Evolutionary conservation across 2,329 filamentous ascomycete species (phyloP), one percentile per base, ranked within the genome.

Genomic region (Fusarium armeniacum): DNA sequence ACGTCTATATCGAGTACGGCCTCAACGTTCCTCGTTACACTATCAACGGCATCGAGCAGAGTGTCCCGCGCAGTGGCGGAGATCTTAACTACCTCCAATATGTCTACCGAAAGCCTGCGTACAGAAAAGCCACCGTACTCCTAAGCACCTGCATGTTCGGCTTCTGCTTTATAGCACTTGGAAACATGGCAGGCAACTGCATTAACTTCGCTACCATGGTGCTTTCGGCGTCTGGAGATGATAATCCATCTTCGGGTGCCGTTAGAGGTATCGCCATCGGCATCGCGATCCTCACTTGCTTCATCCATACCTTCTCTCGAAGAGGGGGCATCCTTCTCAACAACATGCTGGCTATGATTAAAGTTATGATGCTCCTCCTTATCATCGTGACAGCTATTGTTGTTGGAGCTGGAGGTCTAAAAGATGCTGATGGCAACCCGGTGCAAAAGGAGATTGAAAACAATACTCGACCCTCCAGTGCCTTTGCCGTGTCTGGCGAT

Each of bases 61-160:
- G 76, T 30, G 80, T 84, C 3, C 82, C 83, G 10, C 77, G 83
- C 41, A 83, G 80, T 46, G 83, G 83, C 5, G 83, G 82, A 24
- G 83, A 84, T 58, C 80, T 84, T 58, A 83, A 84, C 67, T 85
- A 84, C 74, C 79, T 86, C 18, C 81, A 85, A 71, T 84, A 82
- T 55, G 78, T 85, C 30, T 84, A 80, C 62, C 76, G 74, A 33
- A 78, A 76, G 61, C 79, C 81, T 3, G 74, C 74, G 1, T 80
- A 80, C 30, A 73, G 72, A 20, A 75, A 76, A 38, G 71, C 76
- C 49, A 80, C 78, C 0, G 69, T 79, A 6, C 77, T 83, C 3
- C 67, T 84, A 6, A 76, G 79, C 9, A 83, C 81, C 1, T 84
- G 81, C 50, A 75, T 84, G 13, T 86, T 81, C 62, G 83, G 80